A percentile compares a stretch with the other conserved stretches of the same genome.
Evolutionary conservation across 2,329 filamentous ascomycete species (phyloP).

Genomic region (Diaporthe australafricana): DNA sequence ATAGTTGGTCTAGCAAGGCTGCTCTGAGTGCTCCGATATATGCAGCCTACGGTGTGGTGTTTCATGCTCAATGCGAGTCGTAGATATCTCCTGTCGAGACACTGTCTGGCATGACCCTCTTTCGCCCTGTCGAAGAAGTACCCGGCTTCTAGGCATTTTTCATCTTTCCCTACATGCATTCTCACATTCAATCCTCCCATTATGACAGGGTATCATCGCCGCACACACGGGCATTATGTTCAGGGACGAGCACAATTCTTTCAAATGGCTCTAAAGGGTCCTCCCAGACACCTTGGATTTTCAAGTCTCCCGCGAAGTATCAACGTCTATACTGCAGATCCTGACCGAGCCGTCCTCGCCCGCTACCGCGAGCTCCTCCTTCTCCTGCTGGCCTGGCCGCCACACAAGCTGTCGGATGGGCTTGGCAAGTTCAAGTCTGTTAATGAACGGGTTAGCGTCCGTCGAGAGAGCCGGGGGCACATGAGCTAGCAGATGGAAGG

Average conservation of each 20-base stretch:
- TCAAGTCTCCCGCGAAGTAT: slow-evolving; percentile 33
- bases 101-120: not conserved
- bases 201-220: not conserved
- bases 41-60: not conserved
- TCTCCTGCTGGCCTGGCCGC: slow-evolving; percentile 61
- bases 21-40: not conserved
- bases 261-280: too few relatives aligned
- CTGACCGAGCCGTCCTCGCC: slow-evolving; percentile 72
- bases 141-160: slow-evolving; percentile 25
- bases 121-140: slow-evolving; percentile 31
- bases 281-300: not conserved
- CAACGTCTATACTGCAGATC: slow-evolving; percentile 59
- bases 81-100: not conserved
- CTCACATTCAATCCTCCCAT: not conserved
- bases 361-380: slow-evolving; percentile 62
- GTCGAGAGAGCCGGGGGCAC: too few relatives aligned
- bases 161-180: not conserved
- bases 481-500: not conserved
- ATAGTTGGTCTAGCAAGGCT: not conserved
- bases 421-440: slow-evolving; percentile 69
- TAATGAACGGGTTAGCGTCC: not conserved
- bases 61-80: not conserved
- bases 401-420: slow-evolving; percentile 76
- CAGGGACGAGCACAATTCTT: not conserved
- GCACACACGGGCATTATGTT: not conserved